phyloP scores from a whole-genome alignment of 2,329 filamentous ascomycete genomes.

The Cryphonectria naterciae region DNA sequence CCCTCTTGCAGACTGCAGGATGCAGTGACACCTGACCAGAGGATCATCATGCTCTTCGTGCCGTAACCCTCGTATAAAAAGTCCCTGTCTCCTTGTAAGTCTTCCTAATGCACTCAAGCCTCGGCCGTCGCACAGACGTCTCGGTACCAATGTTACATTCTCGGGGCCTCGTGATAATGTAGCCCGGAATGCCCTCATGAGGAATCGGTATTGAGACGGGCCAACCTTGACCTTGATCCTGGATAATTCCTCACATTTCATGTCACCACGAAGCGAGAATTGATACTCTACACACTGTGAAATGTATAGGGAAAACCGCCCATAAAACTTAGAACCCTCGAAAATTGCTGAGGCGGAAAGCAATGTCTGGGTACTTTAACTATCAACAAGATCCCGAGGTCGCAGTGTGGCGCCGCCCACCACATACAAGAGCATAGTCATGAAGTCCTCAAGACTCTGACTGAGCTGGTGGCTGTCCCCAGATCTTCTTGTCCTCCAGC shows the following conservation, averaged over 20 bases:
- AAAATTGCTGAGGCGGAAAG: too few species aligned
- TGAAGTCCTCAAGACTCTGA: background rate
- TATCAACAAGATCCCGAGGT: too few species aligned
- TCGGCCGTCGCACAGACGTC: background rate
- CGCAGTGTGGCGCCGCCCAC: too few species aligned
- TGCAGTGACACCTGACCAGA: slow-evolving; percentile 8
- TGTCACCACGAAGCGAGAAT: background rate
- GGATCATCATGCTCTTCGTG: background rate
- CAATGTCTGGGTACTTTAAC: too few species aligned
- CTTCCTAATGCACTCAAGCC: background rate
- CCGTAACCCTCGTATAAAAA: background rate
- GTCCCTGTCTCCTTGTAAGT: background rate
- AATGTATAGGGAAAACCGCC: too few species aligned
- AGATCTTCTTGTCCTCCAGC: slow-evolving; percentile 35
- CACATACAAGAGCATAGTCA: too few species aligned
- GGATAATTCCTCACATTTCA: background rate
- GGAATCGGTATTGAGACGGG: background rate
- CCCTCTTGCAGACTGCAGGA: slow-evolving; percentile 2
- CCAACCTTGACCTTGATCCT: too few species aligned
- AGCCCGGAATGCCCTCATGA: background rate
- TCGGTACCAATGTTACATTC: background rate
- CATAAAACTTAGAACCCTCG: too few species aligned
- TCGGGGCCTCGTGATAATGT: background rate
- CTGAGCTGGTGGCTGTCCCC: slow-evolving; percentile 27
- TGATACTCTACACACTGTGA: too few species aligned